These are phyloP conservation scores for Taphrina sp. DNA, from an alignment of 1,139 yeast genomes.

Conservation along the genomic window DNA sequence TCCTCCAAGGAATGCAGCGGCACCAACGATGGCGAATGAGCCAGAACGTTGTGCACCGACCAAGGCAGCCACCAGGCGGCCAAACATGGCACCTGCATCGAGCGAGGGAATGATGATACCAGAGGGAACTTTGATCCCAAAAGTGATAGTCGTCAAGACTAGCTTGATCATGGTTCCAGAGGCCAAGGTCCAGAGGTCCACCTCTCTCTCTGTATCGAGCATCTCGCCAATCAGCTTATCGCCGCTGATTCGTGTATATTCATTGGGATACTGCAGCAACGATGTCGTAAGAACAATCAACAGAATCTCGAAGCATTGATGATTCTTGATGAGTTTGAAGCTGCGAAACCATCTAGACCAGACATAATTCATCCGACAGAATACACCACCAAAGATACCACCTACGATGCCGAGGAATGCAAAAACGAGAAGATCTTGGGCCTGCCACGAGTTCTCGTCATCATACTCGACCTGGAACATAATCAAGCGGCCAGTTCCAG, in stretches of 20 bases:
- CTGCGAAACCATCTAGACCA: conserved; percentile 60
- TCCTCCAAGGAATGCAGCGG: conserved; percentile 70
- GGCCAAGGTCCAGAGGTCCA: conserved; percentile 46
- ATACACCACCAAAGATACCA: conserved; percentile 58
- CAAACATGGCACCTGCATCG: conserved; percentile 67
- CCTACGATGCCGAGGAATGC: conserved; percentile 57
- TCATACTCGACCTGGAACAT: conserved; percentile 56
- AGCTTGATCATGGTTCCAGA: conserved; percentile 53
- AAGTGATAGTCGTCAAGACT: conserved; percentile 54
- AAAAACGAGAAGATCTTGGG: conserved; percentile 53
- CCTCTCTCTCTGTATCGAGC: conserved; percentile 60
- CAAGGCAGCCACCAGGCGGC: conserved; percentile 55
- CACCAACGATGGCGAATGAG: conserved; percentile 64
- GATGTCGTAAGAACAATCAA: conserved; percentile 54
- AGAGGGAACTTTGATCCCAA: conserved; percentile 63
- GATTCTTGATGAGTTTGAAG: conserved; percentile 45
- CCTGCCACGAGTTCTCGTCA: conserved; percentile 54
- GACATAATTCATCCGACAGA: conserved; percentile 50
- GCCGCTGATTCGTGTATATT: conserved; percentile 56
- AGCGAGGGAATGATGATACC: conserved; percentile 70
- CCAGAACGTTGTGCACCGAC: conserved; percentile 52
- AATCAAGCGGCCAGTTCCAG: conserved; percentile 63
- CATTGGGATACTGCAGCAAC: conserved; percentile 53
- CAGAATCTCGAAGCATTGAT: conserved; percentile 54
- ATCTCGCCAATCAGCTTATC: conserved; percentile 55